Base-by-base conservation (phyloP, 352 stramenopile species). In the Phytopythium vexans region DNA sequence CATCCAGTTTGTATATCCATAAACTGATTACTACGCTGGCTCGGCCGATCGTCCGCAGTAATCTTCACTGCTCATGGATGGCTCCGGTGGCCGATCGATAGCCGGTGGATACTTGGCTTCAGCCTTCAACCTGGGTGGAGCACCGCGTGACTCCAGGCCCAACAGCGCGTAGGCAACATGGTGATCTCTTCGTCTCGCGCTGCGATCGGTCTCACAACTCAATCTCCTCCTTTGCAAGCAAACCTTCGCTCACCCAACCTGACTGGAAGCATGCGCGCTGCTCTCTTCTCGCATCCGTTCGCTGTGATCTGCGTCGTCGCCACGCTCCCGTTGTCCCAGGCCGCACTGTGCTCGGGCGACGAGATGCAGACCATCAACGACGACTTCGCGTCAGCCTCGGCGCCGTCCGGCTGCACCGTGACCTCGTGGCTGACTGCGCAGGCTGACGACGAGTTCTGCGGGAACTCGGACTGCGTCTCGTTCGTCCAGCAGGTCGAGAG, bases 351-450 rank as follows among this genome's bases (percentile, higher is more conserved):
- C 8, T 34, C 41, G 8, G 6, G 27, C 41, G 41, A 32, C 41
- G 41, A 47, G 41, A 47, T 47, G 41, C n/a, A 47, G n/a, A 47
- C 41, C 41, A 47, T 47, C 41, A 47, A 47, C 41, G 12, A 11
- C 10, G 33, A 33, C 21, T 14, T 33, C 41, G n/a, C 12, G 8
- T 10, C 41, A 8, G 27, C 41, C 21, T 47, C 41, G 4, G 41
- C 41, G 41, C 41, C 41, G 10, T 47, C 41, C 41, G 41, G 33
- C 41, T 47, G 41, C 41, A 33, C 14, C n/a, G 41, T 47, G 15
- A 16, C 33, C 41, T 34, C 41, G 5, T 16, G 27, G 41, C 41
- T 47, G 3, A 33, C n/a, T 16, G 41, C 27, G 10, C 33, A 16
- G 41, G 33, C 8, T 3, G 15, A 10, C n/a, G 41, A 47, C 6